Conservation (phyloP, 1,139 yeast genomes). For the Pichia sp. region DNA sequence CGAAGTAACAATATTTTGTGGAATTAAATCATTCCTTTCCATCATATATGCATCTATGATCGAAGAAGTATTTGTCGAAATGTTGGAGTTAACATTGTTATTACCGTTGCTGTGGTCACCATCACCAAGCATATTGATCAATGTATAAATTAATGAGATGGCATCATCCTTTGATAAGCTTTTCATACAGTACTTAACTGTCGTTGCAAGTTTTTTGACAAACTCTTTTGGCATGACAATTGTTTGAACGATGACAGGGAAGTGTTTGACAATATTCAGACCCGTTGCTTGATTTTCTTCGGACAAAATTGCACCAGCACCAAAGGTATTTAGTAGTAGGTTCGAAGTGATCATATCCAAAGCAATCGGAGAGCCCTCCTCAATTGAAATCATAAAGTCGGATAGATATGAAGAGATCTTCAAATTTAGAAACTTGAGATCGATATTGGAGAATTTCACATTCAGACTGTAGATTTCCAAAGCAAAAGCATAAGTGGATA, state of each 20-base stretch:
- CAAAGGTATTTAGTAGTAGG: conserved; percentile 43
- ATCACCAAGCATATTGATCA: conserved; percentile 67
- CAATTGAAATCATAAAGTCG: conserved; percentile 24
- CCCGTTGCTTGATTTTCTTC: conserved; percentile 46
- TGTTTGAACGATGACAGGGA: conserved; percentile 37
- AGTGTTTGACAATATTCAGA: conserved; percentile 44
- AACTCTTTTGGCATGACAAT: conserved; percentile 23
- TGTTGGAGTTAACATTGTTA: background rate
- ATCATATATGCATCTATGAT: conserved; percentile 18
- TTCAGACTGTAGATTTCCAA: conserved; percentile 43
- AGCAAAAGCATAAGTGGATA: conserved; percentile 39
- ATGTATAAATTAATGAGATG: conserved; percentile 81
- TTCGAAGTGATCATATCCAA: conserved; percentile 31
- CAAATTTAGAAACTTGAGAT: conserved; percentile 33
- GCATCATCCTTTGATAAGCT: conserved; percentile 70
- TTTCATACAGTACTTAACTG: conserved; percentile 37
- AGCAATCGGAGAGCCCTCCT: conserved; percentile 21
- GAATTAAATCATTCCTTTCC: conserved; percentile 33
- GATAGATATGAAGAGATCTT: conserved; percentile 31
- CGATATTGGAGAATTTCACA: conserved; percentile 31
- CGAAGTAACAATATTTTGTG: conserved; percentile 63
- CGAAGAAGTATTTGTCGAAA: conserved; percentile 18
- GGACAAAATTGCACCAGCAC: conserved; percentile 47
- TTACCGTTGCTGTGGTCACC: conserved; percentile 22
- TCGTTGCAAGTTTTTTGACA: conserved; percentile 23